A percentile compares a stretch with the other conserved stretches of the same genome.
phyloP scores from a whole-genome alignment of 2,329 filamentous ascomycete species.

The Plectosphaerella sp. region DNA sequence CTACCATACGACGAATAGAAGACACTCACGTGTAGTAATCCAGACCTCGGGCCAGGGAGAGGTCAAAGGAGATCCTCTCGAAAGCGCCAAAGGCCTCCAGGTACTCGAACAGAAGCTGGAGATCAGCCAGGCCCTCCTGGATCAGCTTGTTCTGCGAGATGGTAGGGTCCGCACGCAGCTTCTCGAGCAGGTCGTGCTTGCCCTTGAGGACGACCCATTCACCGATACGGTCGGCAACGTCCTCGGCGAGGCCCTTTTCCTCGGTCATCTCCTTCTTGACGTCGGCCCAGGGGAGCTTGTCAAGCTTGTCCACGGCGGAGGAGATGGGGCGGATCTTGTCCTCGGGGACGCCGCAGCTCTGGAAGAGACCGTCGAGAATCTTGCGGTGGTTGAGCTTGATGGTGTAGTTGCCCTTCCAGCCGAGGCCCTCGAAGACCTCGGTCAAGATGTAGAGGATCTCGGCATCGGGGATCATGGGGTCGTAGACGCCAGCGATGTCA shows the following conservation, averaged over 20 bases:
- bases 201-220: conserved; percentile 78
- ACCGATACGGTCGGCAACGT: conserved; percentile 82
- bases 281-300: conserved; percentile 87
- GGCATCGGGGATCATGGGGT: conserved; percentile 87
- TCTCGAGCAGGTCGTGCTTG: conserved; percentile 66
- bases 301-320: conserved; percentile 91
- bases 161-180: conserved; percentile 62
- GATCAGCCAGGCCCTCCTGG: conserved; percentile 75
- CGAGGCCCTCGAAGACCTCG: conserved; percentile 80
- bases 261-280: conserved; percentile 91
- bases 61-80: conserved; percentile 78
- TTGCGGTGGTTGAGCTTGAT: conserved; percentile 96
- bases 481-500: conserved; percentile 81
- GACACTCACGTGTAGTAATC: conserved; percentile 59
- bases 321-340: conserved; percentile 88
- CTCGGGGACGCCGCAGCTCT: conserved; percentile 81
- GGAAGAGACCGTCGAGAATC: conserved; percentile 88
- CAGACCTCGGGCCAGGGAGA: conserved; percentile 84
- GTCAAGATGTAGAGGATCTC: conserved; percentile 81
- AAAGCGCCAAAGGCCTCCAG: conserved; percentile 72
- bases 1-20: neutral
- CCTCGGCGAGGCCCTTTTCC: conserved; percentile 75
- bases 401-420: conserved; percentile 69
- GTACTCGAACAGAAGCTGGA: conserved; percentile 77
- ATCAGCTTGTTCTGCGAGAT: conserved; percentile 69